Percentiles rank a stretch among this genome's conserved stretches.
phyloP scores from a whole-genome alignment of 176 grass and related monocot species.

The Oryza meyeriana region DNA sequence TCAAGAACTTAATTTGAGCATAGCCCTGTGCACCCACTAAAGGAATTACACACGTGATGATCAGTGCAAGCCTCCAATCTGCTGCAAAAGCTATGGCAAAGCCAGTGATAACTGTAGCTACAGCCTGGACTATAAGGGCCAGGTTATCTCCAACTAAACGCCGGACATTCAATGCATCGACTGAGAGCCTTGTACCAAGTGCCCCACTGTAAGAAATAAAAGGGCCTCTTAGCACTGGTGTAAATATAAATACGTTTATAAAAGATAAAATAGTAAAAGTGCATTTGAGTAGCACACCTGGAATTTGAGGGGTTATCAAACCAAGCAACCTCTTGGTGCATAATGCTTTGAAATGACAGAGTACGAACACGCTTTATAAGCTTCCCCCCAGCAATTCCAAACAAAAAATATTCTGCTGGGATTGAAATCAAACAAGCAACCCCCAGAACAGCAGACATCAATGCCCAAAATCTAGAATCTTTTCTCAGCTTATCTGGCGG shows the following conservation, averaged over 20 bases:
- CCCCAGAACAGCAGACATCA: slow-evolving; percentile 56
- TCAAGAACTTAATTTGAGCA: slow-evolving; percentile 63
- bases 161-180: slow-evolving; percentile 75
- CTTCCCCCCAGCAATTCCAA: slow-evolving; percentile 81
- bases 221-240: not conserved
- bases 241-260: not conserved
- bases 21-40: slow-evolving; percentile 56
- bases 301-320: slow-evolving; percentile 79
- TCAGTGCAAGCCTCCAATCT: slow-evolving; percentile 70
- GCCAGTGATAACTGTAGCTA: slow-evolving; percentile 52
- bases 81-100: slow-evolving; percentile 64
- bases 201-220: slow-evolving; percentile 52
- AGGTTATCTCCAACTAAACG: slow-evolving; percentile 74
- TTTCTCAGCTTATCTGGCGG: slow-evolving; percentile 47
- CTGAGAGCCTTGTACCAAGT: slow-evolving; percentile 80
- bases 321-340: slow-evolving; percentile 75
- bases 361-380: slow-evolving; percentile 61
- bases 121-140: slow-evolving; percentile 62
- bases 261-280: not conserved
- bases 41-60: slow-evolving; percentile 68
- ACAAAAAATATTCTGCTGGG: slow-evolving; percentile 56
- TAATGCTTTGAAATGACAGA: slow-evolving; percentile 61
- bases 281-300: slow-evolving; percentile 40
- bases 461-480: slow-evolving; percentile 67
- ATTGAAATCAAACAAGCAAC: slow-evolving; percentile 30